phyloP scores from a whole-genome alignment of 495 filamentous ascomycete genomes.

The Neurospora tetraspora region DNA sequence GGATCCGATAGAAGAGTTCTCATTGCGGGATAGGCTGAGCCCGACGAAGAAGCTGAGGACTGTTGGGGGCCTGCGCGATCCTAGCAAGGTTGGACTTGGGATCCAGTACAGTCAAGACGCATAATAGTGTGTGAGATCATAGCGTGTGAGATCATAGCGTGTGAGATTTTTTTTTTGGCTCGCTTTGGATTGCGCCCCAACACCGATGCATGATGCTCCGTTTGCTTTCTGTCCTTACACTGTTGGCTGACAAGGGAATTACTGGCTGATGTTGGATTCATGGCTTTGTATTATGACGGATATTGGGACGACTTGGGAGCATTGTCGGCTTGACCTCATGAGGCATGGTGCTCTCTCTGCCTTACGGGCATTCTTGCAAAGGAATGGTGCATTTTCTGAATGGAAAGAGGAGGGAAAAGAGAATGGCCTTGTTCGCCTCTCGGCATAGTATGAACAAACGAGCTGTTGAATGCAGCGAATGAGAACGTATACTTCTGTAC shows the following conservation, averaged over 20 bases:
- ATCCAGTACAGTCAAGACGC: constrained; percentile 39
- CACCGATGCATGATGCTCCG: background rate
- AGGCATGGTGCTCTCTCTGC: background rate
- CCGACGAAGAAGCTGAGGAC: constrained; percentile 52
- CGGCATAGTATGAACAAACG: background rate
- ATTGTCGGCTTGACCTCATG: background rate
- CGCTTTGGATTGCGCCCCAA: background rate
- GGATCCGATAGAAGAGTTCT: constrained; percentile 12
- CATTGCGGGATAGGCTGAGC: constrained; percentile 24
- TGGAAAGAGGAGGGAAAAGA: background rate
- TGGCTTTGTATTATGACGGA: background rate
- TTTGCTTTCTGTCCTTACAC: background rate
- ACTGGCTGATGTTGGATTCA: background rate
- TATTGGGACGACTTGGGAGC: background rate
- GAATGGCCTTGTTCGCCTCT: background rate
- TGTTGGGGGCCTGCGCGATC: constrained; percentile 25
- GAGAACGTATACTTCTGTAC: background rate
- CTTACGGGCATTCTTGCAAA: background rate
- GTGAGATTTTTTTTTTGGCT: background rate
- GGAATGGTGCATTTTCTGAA: background rate
- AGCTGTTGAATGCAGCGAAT: background rate
- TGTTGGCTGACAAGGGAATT: background rate
- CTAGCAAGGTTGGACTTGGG: constrained; percentile 49
- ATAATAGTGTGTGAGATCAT: constrained; percentile 7
- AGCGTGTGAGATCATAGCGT: background rate